Base-by-base conservation (phyloP, 202 grass and related monocot genomes). In the Panicum virgatum region DNA sequence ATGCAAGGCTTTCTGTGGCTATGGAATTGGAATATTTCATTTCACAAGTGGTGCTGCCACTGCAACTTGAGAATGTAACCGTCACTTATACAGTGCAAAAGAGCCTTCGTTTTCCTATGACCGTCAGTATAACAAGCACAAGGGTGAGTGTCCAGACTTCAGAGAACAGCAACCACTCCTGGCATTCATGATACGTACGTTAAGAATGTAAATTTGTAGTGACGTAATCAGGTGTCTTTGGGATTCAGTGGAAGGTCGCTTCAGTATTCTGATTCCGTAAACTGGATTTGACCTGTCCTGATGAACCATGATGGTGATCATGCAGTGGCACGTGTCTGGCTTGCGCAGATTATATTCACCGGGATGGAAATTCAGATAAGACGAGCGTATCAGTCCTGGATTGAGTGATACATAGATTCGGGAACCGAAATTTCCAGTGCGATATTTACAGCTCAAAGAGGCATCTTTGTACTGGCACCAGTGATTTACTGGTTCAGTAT, bases 1-100 rank as follows among this genome's bases (percentile, higher is more conserved):
- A 75, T 34, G 32, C 25, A 52, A 15, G 37, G 16, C 47, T 77
- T 69, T 69, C 5, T 53, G 80, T 81, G 48, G 53, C 50, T 39
- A 18, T 53, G 54, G 56, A 62, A 72, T 76, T 16, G 65, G 75
- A 80, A 77, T 74, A 47, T 77, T 36, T 69, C 45, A 62, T 75
- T 62, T 22, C 42, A 69, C 64, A 67, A 67, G 64, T 67, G 64
- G 38, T 25, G 37, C 20, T 67, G 64, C 11, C 38, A 42, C 64
- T 7, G 64, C 23, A 14, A 14, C 19, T 43, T 42, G 63, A 38
- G 64, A 67, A 23, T 37, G 16, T 64, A 56, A 50, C 43, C 16
- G 39, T 32, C 57, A 47, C 57, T 46, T 46, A 60, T 46, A 60
- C 57, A 62, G 25, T 12, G 56, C 26, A 34, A 45, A n/a, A 45